These are phyloP conservation scores for Lagerstroemia speciosa DNA, from an alignment of 345 rosid genomes.

Conservation along the genomic window DNA sequence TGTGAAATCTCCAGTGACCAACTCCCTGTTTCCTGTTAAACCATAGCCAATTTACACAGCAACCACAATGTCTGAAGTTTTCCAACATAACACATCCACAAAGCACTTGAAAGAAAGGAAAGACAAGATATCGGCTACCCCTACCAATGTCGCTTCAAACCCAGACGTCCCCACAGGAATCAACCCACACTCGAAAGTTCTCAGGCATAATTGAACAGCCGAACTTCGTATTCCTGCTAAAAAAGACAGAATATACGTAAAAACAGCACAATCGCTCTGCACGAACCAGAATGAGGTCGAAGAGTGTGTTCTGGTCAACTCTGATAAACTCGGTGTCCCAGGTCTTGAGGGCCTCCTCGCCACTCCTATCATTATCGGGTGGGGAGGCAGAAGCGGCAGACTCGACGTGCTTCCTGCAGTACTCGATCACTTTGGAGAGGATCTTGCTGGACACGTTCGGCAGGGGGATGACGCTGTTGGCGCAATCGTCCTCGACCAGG, in stretches of 20 bases:
- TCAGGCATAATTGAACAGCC: neutral
- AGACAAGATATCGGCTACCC: too few species aligned
- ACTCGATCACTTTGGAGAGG: constrained; percentile 64
- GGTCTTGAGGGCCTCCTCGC: constrained; percentile 21
- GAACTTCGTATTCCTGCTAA: neutral
- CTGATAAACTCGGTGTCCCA: constrained; percentile 57
- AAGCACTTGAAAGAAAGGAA: too few species aligned
- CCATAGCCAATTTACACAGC: too few species aligned
- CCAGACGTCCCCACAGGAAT: too few species aligned
- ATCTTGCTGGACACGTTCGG: constrained; percentile 56
- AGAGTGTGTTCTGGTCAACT: constrained; percentile 50
- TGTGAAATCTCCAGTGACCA: too few species aligned
- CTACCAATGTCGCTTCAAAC: too few species aligned
- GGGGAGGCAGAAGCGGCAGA: constrained; percentile 18
- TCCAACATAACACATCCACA: too few species aligned
- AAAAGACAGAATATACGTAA: neutral
- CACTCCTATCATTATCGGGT: constrained; percentile 9
- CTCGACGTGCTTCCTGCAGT: constrained; percentile 65
- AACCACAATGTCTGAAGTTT: too few species aligned
- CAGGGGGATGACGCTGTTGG: constrained; percentile 43
- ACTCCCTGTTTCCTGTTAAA: too few species aligned
- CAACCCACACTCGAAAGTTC: too few species aligned
- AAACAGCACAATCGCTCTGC: neutral
- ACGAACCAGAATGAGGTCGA: constrained; percentile 55
- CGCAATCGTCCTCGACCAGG: constrained; percentile 56